Base-by-base conservation (phyloP, 352 stramenopile species). In the Thalassiosira hispida region DNA sequence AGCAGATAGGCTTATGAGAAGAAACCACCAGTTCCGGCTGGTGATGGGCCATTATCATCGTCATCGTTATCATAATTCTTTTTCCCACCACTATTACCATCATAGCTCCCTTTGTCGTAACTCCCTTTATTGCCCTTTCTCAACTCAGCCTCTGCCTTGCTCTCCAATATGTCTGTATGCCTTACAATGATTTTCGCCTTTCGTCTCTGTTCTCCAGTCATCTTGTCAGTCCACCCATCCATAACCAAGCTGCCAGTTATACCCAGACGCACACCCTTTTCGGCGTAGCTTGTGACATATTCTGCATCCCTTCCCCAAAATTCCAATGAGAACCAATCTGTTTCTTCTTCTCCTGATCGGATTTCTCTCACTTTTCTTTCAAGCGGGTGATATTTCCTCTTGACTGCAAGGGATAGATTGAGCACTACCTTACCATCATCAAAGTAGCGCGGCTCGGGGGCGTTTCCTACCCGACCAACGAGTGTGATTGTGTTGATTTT, bases 321-420 rank as follows among this genome's bases (percentile, higher is more conserved):
- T 74, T 95, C 90, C n/a, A 95, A 70, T 18, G 77, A 67, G 75
- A 92, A 95, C 92, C 92, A 95, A 71, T 95, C 92, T 0, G 92
- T 95, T 76, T 95, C 92, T 74, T 95, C 90, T 53, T 95, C 79
- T 40, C 89, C 89, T 18, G 73, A 91, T 11, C 79, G 23, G 23
- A 94, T 88, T 22, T 85, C 75, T 4, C 77, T 44, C 14, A 83
- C 69, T 60, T 86, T 79, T 18, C 83, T 56, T 81, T 95, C 90
- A 18, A 89, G 46, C 6, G 84, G 77, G 71, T 94, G 88, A 67
- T 94, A 94, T 61, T 95, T 93, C 42, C 92, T 35, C 53, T 85
- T 90, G 0, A 92, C 82, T 11, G 92, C 92, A 16, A 95, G 66
- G 35, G 63, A 86, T 12, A 95, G 40, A 67, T 91, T 94, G 1